Percentiles rank a stretch among this genome's conserved stretches.
These are phyloP conservation scores for Fusarium zealandicum DNA, from an alignment of 2,329 filamentous ascomycete genomes.

Conservation along the genomic window DNA sequence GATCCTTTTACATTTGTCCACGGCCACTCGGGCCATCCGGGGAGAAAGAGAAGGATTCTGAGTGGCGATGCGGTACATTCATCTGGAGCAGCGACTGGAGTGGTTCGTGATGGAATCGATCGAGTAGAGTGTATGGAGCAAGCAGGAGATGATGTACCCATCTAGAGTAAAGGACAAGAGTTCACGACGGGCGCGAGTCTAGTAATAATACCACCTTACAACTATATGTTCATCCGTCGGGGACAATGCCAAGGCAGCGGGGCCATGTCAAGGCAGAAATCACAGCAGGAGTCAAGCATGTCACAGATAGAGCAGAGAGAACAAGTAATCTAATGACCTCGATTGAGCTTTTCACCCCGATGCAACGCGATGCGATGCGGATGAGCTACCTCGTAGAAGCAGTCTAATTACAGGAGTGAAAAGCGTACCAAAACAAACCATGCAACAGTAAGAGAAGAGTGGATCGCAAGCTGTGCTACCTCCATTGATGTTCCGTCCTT, in stretches of 20 bases:
- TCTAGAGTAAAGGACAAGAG: neutral
- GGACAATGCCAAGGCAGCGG: too few relatives aligned
- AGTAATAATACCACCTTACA: too few relatives aligned
- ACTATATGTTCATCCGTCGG: too few relatives aligned
- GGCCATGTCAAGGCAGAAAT: neutral
- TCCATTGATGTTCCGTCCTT: neutral
- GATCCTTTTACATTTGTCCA: slow-evolving; percentile 69
- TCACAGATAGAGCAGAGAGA: neutral
- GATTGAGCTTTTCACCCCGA: neutral
- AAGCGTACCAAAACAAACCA: neutral
- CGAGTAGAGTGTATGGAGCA: neutral
- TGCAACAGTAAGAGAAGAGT: neutral
- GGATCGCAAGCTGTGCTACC: neutral
- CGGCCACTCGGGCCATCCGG: slow-evolving; percentile 85
- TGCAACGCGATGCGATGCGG: neutral
- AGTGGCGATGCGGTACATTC: slow-evolving; percentile 90
- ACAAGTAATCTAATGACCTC: neutral
- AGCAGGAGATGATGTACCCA: neutral
- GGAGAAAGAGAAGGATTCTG: slow-evolving; percentile 80
- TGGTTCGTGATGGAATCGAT: slow-evolving; percentile 18
- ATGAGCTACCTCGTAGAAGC: neutral
- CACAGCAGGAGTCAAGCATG: neutral
- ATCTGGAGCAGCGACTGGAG: slow-evolving; percentile 72
- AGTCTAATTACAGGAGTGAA: neutral
- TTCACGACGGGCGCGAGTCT: too few relatives aligned